These are phyloP conservation scores for Penicillium sumatraense DNA, from an alignment of 2,329 filamentous ascomycete genomes.

Conservation along the genomic window DNA sequence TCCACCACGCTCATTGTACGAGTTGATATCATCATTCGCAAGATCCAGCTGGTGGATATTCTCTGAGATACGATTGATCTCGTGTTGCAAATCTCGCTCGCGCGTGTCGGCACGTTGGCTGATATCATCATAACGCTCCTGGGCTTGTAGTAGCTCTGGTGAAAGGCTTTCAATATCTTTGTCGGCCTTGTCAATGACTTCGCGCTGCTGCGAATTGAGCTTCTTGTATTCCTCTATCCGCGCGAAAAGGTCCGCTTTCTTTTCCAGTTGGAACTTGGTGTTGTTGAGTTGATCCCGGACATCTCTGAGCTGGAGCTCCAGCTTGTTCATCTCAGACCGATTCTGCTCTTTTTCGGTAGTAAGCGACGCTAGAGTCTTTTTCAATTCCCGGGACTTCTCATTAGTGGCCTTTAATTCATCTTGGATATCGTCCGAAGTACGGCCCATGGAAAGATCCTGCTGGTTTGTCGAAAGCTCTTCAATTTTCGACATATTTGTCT, in stretches of 20 bases:
- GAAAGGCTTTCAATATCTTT: slow-evolving; percentile 73
- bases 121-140: slow-evolving; percentile 76
- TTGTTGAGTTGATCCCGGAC: slow-evolving; percentile 72
- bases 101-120: slow-evolving; percentile 71
- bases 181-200: slow-evolving; percentile 71
- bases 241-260: slow-evolving; percentile 71
- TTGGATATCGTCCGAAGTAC: slow-evolving; percentile 83
- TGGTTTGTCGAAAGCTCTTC: slow-evolving; percentile 76
- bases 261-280: slow-evolving; percentile 76
- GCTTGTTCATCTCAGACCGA: slow-evolving; percentile 66
- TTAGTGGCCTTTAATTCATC: slow-evolving; percentile 70
- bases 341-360: slow-evolving; percentile 72
- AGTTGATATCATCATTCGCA: slow-evolving; percentile 76
- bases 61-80: slow-evolving; percentile 71
- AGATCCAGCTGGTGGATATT: slow-evolving; percentile 78
- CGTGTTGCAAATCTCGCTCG: slow-evolving; percentile 72
- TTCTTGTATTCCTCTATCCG: slow-evolving; percentile 76
- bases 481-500: slow-evolving; percentile 73
- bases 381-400: slow-evolving; percentile 69
- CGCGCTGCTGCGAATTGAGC: slow-evolving; percentile 70
- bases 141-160: slow-evolving; percentile 76
- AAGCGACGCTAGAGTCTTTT: slow-evolving; percentile 68
- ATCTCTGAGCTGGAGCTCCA: slow-evolving; percentile 80
- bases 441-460: slow-evolving; percentile 65
- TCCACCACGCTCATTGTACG: slow-evolving; percentile 78